These are phyloP conservation scores for Groenewaldozyma auringiensis DNA, from an alignment of 1,139 yeast species.

Conservation along the genomic window DNA sequence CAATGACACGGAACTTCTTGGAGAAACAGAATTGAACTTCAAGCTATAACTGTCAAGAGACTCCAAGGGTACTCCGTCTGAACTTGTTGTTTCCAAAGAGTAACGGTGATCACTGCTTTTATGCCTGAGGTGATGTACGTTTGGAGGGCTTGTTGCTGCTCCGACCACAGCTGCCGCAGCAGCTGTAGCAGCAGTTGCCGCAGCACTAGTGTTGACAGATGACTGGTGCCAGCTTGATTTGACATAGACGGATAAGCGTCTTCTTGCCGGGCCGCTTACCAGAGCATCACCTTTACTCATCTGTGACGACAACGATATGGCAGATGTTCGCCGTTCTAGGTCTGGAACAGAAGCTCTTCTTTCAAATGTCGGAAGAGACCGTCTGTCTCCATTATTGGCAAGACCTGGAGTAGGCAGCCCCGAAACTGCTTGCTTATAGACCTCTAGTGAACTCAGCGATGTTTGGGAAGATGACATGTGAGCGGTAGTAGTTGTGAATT, in stretches of 20 bases:
- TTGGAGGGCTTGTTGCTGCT: background rate
- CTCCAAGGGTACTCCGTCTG: background rate
- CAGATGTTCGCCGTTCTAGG: background rate
- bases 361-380: background rate
- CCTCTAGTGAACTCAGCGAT: background rate
- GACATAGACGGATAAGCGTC: slow-evolving; percentile 1
- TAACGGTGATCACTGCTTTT: background rate
- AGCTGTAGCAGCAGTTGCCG: background rate
- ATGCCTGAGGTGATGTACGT: background rate
- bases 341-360: background rate
- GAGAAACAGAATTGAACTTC: background rate
- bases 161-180: background rate
- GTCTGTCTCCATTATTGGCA: background rate
- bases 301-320: background rate
- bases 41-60: background rate
- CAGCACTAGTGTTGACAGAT: background rate
- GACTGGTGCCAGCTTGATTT: slow-evolving; percentile 3
- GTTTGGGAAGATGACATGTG: background rate
- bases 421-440: background rate
- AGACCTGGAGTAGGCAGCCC: background rate
- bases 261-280: background rate
- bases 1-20: slow-evolving; percentile 1
- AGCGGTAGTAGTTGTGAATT: background rate
- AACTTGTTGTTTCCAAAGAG: background rate
- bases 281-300: background rate